phyloP scores from a whole-genome alignment of 202 grass and related monocot species.

The Carex sylvatica region DNA sequence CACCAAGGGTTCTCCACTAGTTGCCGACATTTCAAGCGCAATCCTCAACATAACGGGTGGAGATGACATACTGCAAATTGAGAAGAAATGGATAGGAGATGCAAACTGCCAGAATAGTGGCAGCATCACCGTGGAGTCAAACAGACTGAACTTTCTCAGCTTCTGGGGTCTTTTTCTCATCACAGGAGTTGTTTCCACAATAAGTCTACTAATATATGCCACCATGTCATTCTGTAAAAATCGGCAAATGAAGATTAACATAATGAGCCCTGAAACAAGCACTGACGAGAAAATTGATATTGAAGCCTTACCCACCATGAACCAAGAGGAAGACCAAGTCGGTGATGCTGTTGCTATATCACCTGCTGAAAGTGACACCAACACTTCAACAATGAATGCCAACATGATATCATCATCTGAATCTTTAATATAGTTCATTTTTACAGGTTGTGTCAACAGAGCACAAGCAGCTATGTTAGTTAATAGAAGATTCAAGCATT shows the following conservation, averaged over 20 bases:
- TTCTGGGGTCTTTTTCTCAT: slow-evolving; percentile 37
- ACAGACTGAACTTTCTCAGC: slow-evolving; percentile 19
- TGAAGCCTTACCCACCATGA: background rate
- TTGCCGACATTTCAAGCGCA: slow-evolving; percentile 34
- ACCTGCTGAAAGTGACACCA: too few relatives aligned
- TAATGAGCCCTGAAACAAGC: background rate
- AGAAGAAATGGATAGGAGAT: slow-evolving; percentile 35
- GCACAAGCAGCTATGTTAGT: too few relatives aligned
- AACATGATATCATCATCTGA: too few relatives aligned
- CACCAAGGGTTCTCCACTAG: slow-evolving; percentile 32
- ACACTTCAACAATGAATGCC: too few relatives aligned
- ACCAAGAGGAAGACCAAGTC: background rate
- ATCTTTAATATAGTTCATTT: too few relatives aligned
- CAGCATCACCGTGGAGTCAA: background rate
- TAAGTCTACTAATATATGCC: background rate
- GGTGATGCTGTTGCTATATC: background rate
- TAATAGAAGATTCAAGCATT: too few relatives aligned
- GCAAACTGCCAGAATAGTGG: background rate
- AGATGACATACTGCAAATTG: background rate
- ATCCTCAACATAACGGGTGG: slow-evolving; percentile 35
- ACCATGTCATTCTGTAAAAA: background rate
- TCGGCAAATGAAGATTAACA: background rate
- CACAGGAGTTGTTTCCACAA: slow-evolving; percentile 20
- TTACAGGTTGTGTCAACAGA: too few relatives aligned
- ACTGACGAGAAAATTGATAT: background rate